Percentiles rank a stretch among this genome's conserved stretches.
phyloP scores from a whole-genome alignment of 768 basidiomycete species.

The Hortiboletus campestris region DNA sequence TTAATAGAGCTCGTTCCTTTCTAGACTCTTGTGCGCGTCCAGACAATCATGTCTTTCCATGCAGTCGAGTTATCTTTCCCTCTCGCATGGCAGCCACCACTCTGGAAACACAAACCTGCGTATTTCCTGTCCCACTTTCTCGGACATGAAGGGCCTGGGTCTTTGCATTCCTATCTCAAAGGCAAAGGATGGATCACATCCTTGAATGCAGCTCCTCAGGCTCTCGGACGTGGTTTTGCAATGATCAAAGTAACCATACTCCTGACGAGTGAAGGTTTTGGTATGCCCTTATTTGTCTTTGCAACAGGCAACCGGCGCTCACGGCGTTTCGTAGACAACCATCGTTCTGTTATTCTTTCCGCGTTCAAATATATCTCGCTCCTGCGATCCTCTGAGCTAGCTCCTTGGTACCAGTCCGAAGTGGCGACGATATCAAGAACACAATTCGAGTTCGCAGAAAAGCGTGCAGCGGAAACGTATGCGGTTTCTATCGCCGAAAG shows the following conservation, averaged over 20 bases:
- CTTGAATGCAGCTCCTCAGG: slow-evolving; percentile 66
- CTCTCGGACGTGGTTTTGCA: slow-evolving; percentile 78
- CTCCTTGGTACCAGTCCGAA: slow-evolving; percentile 74
- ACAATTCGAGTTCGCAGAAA: slow-evolving; percentile 86
- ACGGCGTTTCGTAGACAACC: slow-evolving; percentile 47
- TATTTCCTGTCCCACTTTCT: slow-evolving; percentile 77
- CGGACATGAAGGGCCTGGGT: slow-evolving; percentile 93
- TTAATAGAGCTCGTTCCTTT: slow-evolving; percentile 17
- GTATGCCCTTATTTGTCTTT: slow-evolving; percentile 42
- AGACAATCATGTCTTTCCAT: slow-evolving; percentile 87
- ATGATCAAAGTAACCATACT: slow-evolving; percentile 84
- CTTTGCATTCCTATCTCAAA: slow-evolving; percentile 88
- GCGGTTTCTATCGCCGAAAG: slow-evolving; percentile 71
- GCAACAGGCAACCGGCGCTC: not conserved
- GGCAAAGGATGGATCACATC: slow-evolving; percentile 81
- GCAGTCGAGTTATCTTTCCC: slow-evolving; percentile 81
- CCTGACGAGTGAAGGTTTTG: slow-evolving; percentile 82
- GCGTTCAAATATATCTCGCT: slow-evolving; percentile 79
- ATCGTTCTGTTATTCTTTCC: slow-evolving; percentile 65
- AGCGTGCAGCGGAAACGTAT: slow-evolving; percentile 75
- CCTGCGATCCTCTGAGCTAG: slow-evolving; percentile 58
- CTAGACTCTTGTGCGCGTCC: slow-evolving; percentile 78
- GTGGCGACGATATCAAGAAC: slow-evolving; percentile 65
- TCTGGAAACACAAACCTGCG: slow-evolving; percentile 78
- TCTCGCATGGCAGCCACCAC: slow-evolving; percentile 65